Percentiles rank a stretch among this genome's conserved stretches.
These are phyloP conservation scores for Helenozyma baotianmanensis DNA, from an alignment of 805 yeast species.

Conservation along the genomic window DNA sequence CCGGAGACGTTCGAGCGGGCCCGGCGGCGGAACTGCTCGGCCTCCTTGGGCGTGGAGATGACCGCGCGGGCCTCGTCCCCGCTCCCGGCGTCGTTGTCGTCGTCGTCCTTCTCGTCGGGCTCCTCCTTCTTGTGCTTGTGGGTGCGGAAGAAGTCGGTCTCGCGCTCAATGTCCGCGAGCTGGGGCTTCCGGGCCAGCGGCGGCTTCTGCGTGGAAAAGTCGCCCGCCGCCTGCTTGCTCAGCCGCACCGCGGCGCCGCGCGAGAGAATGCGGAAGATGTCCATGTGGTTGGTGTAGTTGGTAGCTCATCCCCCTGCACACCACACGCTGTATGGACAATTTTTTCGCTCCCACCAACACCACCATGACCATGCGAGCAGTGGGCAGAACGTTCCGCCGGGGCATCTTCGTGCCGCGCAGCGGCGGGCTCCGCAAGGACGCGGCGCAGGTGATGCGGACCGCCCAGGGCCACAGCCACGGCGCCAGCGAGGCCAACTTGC, in stretches of 20 bases:
- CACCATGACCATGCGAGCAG: not conserved
- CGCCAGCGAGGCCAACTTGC: conserved; percentile 43
- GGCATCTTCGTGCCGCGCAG: conserved; percentile 47
- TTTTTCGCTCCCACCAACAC: not conserved
- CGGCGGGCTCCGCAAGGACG: conserved; percentile 69
- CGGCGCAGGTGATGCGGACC: conserved; percentile 43
- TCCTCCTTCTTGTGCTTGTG: conserved; percentile 17
- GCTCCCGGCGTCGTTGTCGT: conserved; percentile 21
- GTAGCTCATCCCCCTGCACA: not conserved
- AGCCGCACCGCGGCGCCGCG: conserved; percentile 81
- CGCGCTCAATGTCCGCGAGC: conserved; percentile 55
- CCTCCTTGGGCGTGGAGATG: conserved; percentile 55
- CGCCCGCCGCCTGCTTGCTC: conserved; percentile 42
- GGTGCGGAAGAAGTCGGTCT: conserved; percentile 78
- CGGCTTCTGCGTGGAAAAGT: conserved; percentile 33
- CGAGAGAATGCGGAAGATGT: conserved; percentile 77
- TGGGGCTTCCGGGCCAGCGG: conserved; percentile 29
- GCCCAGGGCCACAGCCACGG: conserved; percentile 47
- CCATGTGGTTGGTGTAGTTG: conserved; percentile 48
- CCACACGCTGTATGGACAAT: not conserved
- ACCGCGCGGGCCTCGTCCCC: conserved; percentile 31
- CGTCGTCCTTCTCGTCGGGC: conserved; percentile 16
- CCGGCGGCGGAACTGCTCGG: conserved; percentile 52
- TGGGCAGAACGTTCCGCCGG: conserved; percentile 16
- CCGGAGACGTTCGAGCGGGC: conserved; percentile 74